Evolutionary conservation across 1,284 basidiomycete species (phyloP), one percentile per base, ranked within the genome.

Genomic region (Neolentinus lepideus): DNA sequence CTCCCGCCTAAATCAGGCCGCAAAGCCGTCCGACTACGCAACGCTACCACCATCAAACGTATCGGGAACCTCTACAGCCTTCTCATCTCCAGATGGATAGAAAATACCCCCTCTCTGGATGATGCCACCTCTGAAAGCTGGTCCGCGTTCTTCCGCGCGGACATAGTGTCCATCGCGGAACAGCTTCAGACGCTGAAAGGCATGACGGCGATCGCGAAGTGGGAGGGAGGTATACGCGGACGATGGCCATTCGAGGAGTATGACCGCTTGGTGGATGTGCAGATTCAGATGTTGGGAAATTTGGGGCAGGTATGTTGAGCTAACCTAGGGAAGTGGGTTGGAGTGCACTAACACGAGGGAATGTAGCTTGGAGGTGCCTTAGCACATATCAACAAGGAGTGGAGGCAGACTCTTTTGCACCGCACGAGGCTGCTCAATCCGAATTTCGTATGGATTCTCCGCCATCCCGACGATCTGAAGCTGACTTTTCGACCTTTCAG

Each of bases 181-280:
- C 70, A 76, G 64, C 57, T 79, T 35, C 63, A 67, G 55, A 61
- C 69, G 33, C 57, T 77, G 53, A 64, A 69, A 53, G 57, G 64
- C 57, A 63, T 71, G 61, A 75, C 76, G 27, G 64, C 59, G 25
- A 63, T 73, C 48, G 75, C 77, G 50, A 71, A 70, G 62, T 76
- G 78, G 73, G 73, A 78, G 64, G 74, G 79, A 35, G 73, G 64
- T 59, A 69, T 81, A 16, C 70, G 79, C 9, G 80, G 80, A 6
- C 68, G 67, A 36, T 83, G 80, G 80, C 74, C 79, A 3, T 63
- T 63, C 12, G 71, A 76, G 43, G 74, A 80, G 51, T 83, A 82
- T 59, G 65, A 64, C 48, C 66, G 66, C 50, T 59, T 83, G 10
- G 60, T 73, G 6, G 68, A 73, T 46, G 63, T 73, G 2, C 69